Percentiles rank a stretch among this genome's conserved stretches.
These are phyloP conservation scores for Trypanosomatidae sp. DNA, from an alignment of 208 protist species.

Conservation along the genomic window DNA sequence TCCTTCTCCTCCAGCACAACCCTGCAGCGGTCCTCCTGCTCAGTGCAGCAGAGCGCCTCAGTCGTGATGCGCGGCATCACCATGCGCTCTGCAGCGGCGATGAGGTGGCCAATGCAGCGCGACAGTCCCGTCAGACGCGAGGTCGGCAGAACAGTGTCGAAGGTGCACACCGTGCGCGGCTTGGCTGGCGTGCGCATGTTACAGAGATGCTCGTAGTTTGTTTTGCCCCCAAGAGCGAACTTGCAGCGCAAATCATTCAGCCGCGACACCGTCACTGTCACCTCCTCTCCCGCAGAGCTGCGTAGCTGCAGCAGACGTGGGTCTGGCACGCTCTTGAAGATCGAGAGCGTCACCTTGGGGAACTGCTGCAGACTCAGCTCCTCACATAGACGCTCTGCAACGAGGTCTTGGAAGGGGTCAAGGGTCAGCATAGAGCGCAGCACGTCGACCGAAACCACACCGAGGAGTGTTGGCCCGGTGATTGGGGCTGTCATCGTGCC, in stretches of 20 bases:
- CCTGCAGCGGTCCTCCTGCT: slow-evolving; percentile 54
- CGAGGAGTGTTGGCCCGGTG: slow-evolving; percentile 65
- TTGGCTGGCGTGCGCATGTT: slow-evolving; percentile 75
- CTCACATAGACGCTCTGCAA: slow-evolving; percentile 62
- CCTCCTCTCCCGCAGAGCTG: slow-evolving; percentile 46
- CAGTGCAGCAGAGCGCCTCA: slow-evolving; percentile 60
- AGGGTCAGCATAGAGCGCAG: slow-evolving; percentile 86
- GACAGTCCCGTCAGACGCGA: slow-evolving; percentile 54
- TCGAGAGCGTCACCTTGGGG: slow-evolving; percentile 74
- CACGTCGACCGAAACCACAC: slow-evolving; percentile 82
- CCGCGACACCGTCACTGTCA: slow-evolving; percentile 63
- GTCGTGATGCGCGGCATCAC: slow-evolving; percentile 72
- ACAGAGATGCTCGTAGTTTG: slow-evolving; percentile 78
- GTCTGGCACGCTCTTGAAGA: slow-evolving; percentile 86
- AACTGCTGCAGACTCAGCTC: slow-evolving; percentile 57
- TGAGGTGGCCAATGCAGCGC: slow-evolving; percentile 69
- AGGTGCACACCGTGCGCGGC: slow-evolving; percentile 55
- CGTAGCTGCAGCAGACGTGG: slow-evolving; percentile 76
- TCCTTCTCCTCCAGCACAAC: slow-evolving; percentile 79
- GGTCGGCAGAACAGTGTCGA: slow-evolving; percentile 41
- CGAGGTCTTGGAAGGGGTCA: slow-evolving; percentile 75
- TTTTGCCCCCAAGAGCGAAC: slow-evolving; percentile 63
- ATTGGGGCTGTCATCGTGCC: slow-evolving; percentile 86
- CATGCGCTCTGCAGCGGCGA: slow-evolving; percentile 52
- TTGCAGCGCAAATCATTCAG: slow-evolving; percentile 75